Conservation (phyloP, 2,329 filamentous ascomycete species). For the Capronia coronata region DNA sequence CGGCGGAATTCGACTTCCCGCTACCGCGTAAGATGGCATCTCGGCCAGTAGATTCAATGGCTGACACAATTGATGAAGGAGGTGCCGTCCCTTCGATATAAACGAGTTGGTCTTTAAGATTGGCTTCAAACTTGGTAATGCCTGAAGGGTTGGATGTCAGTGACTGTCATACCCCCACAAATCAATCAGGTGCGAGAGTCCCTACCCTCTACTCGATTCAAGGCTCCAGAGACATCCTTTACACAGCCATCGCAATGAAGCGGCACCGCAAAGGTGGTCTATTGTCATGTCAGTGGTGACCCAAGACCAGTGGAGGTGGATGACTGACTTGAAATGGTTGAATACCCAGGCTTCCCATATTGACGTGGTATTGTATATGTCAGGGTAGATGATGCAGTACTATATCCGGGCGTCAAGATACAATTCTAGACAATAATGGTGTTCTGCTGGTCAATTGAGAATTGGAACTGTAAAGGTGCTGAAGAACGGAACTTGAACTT, state of each 20-base stretch:
- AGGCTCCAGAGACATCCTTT: slow-evolving; percentile 71
- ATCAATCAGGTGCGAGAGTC: neutral
- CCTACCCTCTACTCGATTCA: slow-evolving; percentile 65
- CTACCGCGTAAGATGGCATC: slow-evolving; percentile 92
- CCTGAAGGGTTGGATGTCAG: slow-evolving; percentile 44
- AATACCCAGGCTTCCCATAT: slow-evolving; percentile 32
- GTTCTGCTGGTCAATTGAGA: neutral
- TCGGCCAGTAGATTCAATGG: slow-evolving; percentile 82
- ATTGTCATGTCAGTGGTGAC: too few species aligned
- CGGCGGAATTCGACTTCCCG: slow-evolving; percentile 80
- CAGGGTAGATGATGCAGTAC: too few species aligned
- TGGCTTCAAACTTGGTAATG: slow-evolving; percentile 74
- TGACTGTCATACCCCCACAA: slow-evolving; percentile 2
- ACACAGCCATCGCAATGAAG: slow-evolving; percentile 87
- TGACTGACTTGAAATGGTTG: slow-evolving; percentile 42
- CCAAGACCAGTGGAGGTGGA: too few species aligned
- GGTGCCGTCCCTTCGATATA: slow-evolving; percentile 81
- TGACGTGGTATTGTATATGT: neutral
- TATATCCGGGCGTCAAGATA: too few species aligned
- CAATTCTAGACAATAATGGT: too few species aligned
- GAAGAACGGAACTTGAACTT: neutral
- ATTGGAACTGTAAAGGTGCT: neutral
- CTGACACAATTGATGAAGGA: slow-evolving; percentile 79
- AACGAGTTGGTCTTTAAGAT: slow-evolving; percentile 75
- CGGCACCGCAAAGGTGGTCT: slow-evolving; percentile 93